Evolutionary conservation across 176 grass and related monocot species (phyloP).

Genomic region (Juncus inflexus): DNA sequence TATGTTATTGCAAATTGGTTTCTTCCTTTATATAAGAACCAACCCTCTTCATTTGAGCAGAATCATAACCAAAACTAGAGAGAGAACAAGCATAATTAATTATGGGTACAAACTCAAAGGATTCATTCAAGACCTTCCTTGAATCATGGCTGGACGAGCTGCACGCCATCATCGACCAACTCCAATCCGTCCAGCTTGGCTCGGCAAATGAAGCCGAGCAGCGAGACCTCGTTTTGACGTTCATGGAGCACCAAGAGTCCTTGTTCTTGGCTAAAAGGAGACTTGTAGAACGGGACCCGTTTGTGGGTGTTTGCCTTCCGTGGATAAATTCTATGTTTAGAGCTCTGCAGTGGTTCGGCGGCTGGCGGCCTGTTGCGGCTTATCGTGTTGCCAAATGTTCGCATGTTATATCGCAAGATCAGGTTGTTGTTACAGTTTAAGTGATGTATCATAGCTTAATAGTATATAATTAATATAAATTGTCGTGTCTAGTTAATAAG

Average conservation of each 20-base stretch:
- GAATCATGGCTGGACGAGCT: constrained; percentile 10
- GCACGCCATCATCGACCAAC: neutral
- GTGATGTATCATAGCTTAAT: too few relatives aligned
- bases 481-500: too few relatives aligned
- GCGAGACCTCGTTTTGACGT: neutral
- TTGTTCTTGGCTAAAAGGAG: constrained; percentile 1
- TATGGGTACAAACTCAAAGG: neutral
- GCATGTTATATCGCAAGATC: neutral
- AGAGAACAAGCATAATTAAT: neutral
- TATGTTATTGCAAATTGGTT: too few relatives aligned
- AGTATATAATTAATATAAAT: too few relatives aligned
- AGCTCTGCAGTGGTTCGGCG: constrained; percentile 26
- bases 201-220: neutral
- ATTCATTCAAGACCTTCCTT: constrained; percentile 18
- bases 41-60: too few relatives aligned
- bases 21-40: too few relatives aligned
- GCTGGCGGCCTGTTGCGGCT: constrained; percentile 24
- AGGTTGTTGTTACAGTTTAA: neutral
- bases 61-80: too few relatives aligned
- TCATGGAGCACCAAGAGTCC: constrained; percentile 7
- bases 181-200: neutral
- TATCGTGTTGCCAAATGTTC: neutral
- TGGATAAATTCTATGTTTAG: constrained; percentile 1
- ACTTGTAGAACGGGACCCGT: constrained; percentile 9
- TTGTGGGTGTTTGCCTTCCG: constrained; percentile 10